Evolutionary conservation across 108 stramenopile species (phyloP).

Genomic region (Fistulifera pelliculosa): DNA sequence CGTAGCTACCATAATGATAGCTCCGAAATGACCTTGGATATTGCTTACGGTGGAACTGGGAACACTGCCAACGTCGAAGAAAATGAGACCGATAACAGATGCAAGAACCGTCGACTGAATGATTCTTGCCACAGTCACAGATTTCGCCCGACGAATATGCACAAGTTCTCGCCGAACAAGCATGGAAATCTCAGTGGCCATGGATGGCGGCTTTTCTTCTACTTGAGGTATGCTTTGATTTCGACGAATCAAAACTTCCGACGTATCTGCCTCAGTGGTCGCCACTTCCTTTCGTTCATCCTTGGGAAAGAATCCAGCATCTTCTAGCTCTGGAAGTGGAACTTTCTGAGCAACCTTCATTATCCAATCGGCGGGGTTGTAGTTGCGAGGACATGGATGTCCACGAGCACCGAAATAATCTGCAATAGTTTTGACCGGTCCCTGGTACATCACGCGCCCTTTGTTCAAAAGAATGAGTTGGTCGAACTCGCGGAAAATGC

Average conservation of each 20-base stretch:
- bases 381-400: conserved; percentile 46
- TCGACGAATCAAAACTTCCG: conserved; percentile 28
- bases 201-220: conserved; percentile 24
- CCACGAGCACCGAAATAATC: conserved; percentile 23
- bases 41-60: not conserved
- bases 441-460: conserved; percentile 53
- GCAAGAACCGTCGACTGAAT: conserved; percentile 41
- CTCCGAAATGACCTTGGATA: conserved; percentile 52
- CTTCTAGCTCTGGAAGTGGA: conserved; percentile 26
- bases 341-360: conserved; percentile 52
- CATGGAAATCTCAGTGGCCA: conserved; percentile 32
- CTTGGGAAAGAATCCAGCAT: conserved; percentile 38
- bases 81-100: conserved; percentile 59
- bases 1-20: conserved; percentile 28
- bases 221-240: conserved; percentile 1
- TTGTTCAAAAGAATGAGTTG: conserved; percentile 45
- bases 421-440: conserved; percentile 16
- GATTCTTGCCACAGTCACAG: conserved; percentile 41
- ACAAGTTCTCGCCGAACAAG: conserved; percentile 48
- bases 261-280: conserved; percentile 21
- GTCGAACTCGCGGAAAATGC: conserved; percentile 60
- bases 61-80: conserved; percentile 43
- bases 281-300: conserved; percentile 28
- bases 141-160: conserved; percentile 38
- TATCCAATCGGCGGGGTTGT: conserved; percentile 69